phyloP scores from a whole-genome alignment of 768 basidiomycete species.

The Russula abietina region DNA sequence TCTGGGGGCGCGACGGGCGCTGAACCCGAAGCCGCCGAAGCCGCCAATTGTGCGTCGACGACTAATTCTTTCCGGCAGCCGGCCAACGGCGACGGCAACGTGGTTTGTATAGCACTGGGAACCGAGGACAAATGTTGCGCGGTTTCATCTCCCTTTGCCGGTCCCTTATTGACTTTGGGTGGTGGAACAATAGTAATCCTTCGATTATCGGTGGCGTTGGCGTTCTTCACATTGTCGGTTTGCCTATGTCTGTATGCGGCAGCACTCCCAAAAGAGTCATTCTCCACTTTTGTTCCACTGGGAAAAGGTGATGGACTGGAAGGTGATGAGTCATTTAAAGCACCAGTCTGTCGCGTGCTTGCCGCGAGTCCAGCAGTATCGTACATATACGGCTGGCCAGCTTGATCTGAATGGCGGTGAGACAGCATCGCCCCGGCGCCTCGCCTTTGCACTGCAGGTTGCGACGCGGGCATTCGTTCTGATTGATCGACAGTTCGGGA shows the following conservation, averaged over 20 bases:
- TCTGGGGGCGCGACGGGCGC: conserved; percentile 16
- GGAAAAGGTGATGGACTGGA: conserved; percentile 1
- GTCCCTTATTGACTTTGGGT: background rate
- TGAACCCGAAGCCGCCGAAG: conserved; percentile 1
- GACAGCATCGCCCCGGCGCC: conserved; percentile 45
- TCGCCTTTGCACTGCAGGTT: conserved; percentile 29
- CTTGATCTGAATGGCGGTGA: conserved; percentile 52
- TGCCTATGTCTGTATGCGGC: conserved; percentile 8
- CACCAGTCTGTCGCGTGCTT: background rate
- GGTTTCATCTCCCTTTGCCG: conserved; percentile 1
- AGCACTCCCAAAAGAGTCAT: background rate
- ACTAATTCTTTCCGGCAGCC: conserved; percentile 3
- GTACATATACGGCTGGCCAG: conserved; percentile 32
- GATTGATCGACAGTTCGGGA: background rate
- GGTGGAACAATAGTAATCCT: conserved; percentile 11
- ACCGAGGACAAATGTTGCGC: background rate
- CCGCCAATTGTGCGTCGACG: conserved; percentile 15
- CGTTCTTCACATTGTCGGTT: conserved; percentile 7
- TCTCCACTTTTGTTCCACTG: background rate
- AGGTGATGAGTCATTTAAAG: conserved; percentile 16
- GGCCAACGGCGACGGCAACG: conserved; percentile 11
- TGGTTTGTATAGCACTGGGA: background rate
- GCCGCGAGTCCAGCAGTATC: conserved; percentile 1
- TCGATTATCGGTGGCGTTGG: background rate
- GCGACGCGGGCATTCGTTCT: conserved; percentile 10